These are phyloP conservation scores for Sphenostylis stenocarpa DNA, from an alignment of 306 rosid genomes.

Conservation along the genomic window DNA sequence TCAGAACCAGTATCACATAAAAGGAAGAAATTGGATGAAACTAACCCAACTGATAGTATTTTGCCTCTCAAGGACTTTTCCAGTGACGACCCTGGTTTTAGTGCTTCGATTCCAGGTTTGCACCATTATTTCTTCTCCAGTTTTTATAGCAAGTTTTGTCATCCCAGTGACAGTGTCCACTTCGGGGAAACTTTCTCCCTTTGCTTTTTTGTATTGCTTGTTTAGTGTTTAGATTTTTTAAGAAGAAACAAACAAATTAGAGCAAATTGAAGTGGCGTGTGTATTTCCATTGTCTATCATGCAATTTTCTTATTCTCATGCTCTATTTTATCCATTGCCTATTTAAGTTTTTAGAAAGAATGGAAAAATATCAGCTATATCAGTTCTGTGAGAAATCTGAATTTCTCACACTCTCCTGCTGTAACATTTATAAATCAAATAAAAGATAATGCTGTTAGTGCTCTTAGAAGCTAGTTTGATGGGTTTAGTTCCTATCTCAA, in stretches of 20 bases:
- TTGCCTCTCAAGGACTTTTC: conserved; percentile 29
- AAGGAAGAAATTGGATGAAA: conserved; percentile 37
- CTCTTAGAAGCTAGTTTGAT: not conserved
- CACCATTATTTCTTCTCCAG: conserved; percentile 19
- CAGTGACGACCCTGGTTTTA: conserved; percentile 30
- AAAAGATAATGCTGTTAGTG: not conserved
- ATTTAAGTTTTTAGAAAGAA: not conserved
- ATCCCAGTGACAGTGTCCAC: not conserved
- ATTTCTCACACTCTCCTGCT: not conserved
- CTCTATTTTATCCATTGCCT: not conserved
- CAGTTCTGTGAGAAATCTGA: not conserved
- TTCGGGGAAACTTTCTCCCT: not conserved
- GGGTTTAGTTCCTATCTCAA: not conserved
- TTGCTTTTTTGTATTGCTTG: conserved; percentile 5
- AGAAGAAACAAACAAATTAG: not conserved
- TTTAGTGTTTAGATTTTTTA: not conserved
- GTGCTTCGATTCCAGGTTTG: conserved; percentile 55
- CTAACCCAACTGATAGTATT: conserved; percentile 21
- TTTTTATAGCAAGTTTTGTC: not conserved
- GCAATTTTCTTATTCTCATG: not conserved
- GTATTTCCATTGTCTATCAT: not conserved
- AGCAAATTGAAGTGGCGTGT: not conserved
- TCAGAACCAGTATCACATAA: conserved; percentile 22
- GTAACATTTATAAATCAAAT: not conserved
- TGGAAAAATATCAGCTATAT: not conserved